Conservation (phyloP, 2,329 filamentous ascomycete genomes). For the Colletotrichum sp. region DNA sequence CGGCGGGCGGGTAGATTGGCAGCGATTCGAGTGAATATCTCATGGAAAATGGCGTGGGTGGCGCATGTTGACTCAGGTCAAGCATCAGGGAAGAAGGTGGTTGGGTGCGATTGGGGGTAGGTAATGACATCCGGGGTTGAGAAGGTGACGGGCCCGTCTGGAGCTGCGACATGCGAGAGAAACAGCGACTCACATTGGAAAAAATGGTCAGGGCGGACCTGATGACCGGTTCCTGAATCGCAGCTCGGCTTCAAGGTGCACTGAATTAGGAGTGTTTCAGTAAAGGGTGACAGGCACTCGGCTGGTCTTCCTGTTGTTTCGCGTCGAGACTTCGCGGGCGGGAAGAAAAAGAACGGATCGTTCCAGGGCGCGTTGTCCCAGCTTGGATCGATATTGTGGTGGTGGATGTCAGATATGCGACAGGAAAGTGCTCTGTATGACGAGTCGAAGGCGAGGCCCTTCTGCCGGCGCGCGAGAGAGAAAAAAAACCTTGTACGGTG, state of each 20-base stretch:
- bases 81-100: neutral
- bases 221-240: neutral
- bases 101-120: neutral
- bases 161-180: conserved; percentile 4
- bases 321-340: neutral
- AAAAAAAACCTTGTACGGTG: conserved; percentile 3
- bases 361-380: neutral
- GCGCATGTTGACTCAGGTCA: conserved; percentile 8
- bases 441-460: neutral
- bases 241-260: neutral
- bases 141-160: neutral
- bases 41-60: neutral
- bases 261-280: conserved; percentile 1
- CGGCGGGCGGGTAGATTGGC: neutral
- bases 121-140: neutral
- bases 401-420: neutral
- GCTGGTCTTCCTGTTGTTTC: conserved; percentile 12
- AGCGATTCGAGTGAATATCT: neutral
- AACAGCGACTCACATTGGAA: conserved; percentile 9
- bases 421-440: neutral
- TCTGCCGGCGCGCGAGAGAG: neutral
- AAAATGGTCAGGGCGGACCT: neutral
- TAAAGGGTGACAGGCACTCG: conserved; percentile 1
- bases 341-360: neutral
- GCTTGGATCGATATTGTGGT: neutral